These are phyloP conservation scores for Colletotrichum phormii DNA, from an alignment of 2,329 filamentous ascomycete genomes.

Conservation along the genomic window DNA sequence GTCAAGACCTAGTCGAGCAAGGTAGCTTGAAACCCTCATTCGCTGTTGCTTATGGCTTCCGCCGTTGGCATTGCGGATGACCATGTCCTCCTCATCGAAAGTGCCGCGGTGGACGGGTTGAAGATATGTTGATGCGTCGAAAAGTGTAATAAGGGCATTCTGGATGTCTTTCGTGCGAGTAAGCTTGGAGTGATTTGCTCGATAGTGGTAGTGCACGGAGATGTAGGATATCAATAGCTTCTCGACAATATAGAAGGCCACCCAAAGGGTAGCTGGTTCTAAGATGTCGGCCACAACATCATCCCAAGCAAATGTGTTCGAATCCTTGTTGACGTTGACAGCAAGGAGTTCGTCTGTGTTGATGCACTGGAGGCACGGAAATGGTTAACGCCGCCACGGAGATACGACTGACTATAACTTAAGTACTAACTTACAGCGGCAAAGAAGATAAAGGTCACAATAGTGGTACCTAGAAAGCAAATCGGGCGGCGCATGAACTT, in stretches of 20 bases:
- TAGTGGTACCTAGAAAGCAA: slow-evolving; percentile 38
- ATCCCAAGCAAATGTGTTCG: slow-evolving; percentile 21
- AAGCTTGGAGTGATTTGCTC: slow-evolving; percentile 37
- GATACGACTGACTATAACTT: too few species aligned
- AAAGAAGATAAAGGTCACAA: slow-evolving; percentile 34
- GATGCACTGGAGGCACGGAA: slow-evolving; percentile 30
- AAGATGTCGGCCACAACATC: slow-evolving; percentile 20
- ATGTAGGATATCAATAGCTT: slow-evolving; percentile 45
- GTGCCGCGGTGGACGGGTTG: slow-evolving; percentile 38
- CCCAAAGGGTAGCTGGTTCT: slow-evolving; percentile 39
- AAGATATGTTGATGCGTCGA: slow-evolving; percentile 42
- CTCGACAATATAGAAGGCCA: slow-evolving; percentile 42
- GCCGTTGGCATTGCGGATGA: slow-evolving; percentile 43
- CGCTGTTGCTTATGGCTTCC: slow-evolving; percentile 40
- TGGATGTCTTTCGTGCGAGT: slow-evolving; percentile 41
- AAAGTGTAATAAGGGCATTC: slow-evolving; percentile 43
- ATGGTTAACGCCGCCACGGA: not conserved
- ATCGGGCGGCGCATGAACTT: slow-evolving; percentile 41
- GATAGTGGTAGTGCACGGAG: slow-evolving; percentile 45
- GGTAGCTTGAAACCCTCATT: slow-evolving; percentile 41
- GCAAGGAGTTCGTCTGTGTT: slow-evolving; percentile 34
- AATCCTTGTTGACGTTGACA: slow-evolving; percentile 34
- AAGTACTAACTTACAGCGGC: slow-evolving; percentile 22
- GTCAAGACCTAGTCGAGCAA: slow-evolving; percentile 42
- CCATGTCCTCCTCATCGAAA: slow-evolving; percentile 41